phyloP scores from a whole-genome alignment of 768 basidiomycete species.

The Leccinum ochraceum region DNA sequence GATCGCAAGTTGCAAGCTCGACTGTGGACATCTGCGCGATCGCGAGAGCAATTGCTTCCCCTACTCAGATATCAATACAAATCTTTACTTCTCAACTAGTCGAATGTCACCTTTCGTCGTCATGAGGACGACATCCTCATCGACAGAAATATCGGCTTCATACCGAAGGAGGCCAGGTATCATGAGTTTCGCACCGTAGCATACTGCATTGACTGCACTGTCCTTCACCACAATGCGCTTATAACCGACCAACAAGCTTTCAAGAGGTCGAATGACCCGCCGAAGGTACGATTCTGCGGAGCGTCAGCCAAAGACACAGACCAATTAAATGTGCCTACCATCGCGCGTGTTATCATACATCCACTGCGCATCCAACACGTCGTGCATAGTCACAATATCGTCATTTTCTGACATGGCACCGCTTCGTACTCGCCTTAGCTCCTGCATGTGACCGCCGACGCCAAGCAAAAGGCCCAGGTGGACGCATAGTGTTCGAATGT shows the following conservation, averaged over 20 bases:
- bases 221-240: conserved; percentile 99
- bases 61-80: conserved; percentile 36
- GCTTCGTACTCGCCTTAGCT: conserved; percentile 89
- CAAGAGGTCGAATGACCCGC: conserved; percentile 90
- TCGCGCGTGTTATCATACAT: conserved; percentile 96
- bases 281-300: conserved; percentile 89
- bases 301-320: conserved; percentile 15
- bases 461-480: conserved; percentile 93
- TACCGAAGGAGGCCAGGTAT: conserved; percentile 97
- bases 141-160: conserved; percentile 89
- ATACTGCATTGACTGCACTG: conserved; percentile 98
- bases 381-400: conserved; percentile 99
- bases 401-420: conserved; percentile 98
- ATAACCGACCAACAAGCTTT: conserved; percentile 92
- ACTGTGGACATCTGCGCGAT: conserved; percentile 99
- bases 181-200: conserved; percentile 99
- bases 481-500: conserved; percentile 95
- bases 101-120: conserved; percentile 82
- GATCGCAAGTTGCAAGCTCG: conserved; percentile 96
- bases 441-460: conserved; percentile 99
- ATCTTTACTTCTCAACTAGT: not conserved
- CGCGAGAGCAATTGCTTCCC: conserved; percentile 92
- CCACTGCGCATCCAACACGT: conserved; percentile 99
- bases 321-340: conserved; percentile 49
- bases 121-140: conserved; percentile 98